Percentiles rank a stretch among this genome's conserved stretches.
Conservation (phyloP, 441 rosid genomes). For the Breynia disticha region DNA sequence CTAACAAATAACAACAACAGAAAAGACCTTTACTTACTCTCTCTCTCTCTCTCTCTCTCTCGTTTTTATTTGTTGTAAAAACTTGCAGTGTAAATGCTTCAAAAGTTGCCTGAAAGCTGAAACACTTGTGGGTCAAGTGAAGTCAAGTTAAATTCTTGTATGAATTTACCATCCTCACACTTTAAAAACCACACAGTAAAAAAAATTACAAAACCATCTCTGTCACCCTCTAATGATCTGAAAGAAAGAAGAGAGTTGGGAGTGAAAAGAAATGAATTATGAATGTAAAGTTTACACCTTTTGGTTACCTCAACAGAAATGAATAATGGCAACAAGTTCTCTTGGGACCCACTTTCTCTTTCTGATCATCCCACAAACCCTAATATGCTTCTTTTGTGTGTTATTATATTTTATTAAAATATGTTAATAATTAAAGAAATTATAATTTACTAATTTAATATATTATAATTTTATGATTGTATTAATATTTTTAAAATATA, state of each 20-base stretch:
- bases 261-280: neutral
- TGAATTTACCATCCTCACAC: neutral
- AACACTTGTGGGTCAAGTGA: conserved; percentile 13
- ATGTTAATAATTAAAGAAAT: too few species aligned
- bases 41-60: too few species aligned
- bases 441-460: too few species aligned
- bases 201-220: conserved; percentile 8
- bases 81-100: conserved; percentile 2
- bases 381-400: neutral
- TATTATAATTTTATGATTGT: too few species aligned
- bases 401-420: too few species aligned
- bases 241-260: neutral
- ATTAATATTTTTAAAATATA: too few species aligned
- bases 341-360: neutral
- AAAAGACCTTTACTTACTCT: too few species aligned
- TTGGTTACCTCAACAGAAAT: neutral
- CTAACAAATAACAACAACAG: too few species aligned
- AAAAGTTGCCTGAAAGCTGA: conserved; percentile 17
- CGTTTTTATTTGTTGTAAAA: too few species aligned
- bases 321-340: neutral
- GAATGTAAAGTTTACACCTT: neutral
- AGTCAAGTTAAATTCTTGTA: too few species aligned
- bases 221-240: conserved; percentile 13
- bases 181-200: too few species aligned
- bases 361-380: neutral